Evolutionary conservation across 2,329 filamentous ascomycete genomes (phyloP).

Genomic region (Chaetomiaceae sp.): DNA sequence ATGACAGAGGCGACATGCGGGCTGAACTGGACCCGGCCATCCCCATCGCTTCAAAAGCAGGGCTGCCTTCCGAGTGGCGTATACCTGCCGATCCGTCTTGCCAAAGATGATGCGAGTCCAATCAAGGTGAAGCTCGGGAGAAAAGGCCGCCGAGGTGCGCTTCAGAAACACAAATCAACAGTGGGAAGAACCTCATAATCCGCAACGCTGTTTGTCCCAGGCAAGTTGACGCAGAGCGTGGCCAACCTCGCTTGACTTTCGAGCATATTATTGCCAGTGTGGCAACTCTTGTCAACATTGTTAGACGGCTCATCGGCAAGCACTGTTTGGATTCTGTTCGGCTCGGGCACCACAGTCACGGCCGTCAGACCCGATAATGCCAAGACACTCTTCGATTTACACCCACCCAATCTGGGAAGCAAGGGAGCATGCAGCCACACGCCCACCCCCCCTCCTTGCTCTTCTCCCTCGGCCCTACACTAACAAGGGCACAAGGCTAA

Average conservation of each 20-base stretch:
- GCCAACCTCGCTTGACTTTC: background rate
- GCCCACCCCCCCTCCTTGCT: background rate
- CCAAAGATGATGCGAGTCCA: conserved; percentile 3
- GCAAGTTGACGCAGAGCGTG: background rate
- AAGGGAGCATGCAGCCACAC: background rate
- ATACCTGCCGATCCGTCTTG: background rate
- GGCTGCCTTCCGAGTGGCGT: conserved; percentile 21
- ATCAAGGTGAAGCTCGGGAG: background rate
- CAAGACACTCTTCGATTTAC: conserved; percentile 10
- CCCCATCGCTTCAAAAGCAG: conserved; percentile 1
- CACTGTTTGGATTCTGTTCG: background rate
- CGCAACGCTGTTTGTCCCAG: background rate
- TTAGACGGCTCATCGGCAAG: background rate
- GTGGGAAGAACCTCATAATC: background rate
- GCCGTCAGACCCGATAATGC: conserved; percentile 6
- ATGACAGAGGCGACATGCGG: conserved; percentile 17
- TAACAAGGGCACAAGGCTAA: conserved; percentile 11
- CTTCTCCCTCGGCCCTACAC: background rate
- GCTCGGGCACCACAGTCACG: background rate
- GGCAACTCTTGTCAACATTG: background rate
- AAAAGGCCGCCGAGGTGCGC: background rate
- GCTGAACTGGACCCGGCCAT: conserved; percentile 11
- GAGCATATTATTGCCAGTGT: background rate
- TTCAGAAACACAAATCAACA: background rate
- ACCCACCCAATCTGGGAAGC: background rate